Percentiles rank a stretch among this genome's conserved stretches.
phyloP scores from a whole-genome alignment of 108 stramenopile species.

The Fistulifera solaris region DNA sequence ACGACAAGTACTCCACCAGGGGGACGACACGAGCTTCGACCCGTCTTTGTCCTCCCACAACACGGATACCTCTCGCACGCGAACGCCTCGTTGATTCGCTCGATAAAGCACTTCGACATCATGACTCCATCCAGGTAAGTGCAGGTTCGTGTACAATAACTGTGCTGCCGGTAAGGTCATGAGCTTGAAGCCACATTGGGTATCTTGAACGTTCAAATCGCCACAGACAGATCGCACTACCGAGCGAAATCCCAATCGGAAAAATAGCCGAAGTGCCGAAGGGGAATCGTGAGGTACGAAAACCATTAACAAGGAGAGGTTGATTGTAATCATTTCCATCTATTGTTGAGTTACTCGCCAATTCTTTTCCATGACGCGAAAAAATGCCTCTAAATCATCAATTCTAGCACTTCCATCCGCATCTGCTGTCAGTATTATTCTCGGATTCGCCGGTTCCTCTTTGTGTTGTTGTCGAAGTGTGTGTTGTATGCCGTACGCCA shows the following conservation, averaged over 20 bases:
- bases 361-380: not conserved
- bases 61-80: conserved; percentile 34
- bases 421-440: conserved; percentile 53
- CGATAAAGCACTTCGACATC: conserved; percentile 76
- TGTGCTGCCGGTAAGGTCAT: conserved; percentile 42
- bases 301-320: conserved; percentile 29
- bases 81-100: conserved; percentile 28
- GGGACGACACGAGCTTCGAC: conserved; percentile 57
- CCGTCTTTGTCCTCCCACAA: conserved; percentile 70
- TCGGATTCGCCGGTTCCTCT: too few species aligned
- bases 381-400: conserved; percentile 24
- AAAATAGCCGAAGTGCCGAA: conserved; percentile 17
- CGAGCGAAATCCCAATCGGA: conserved; percentile 51
- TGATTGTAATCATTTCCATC: conserved; percentile 2
- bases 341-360: not conserved
- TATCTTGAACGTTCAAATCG: conserved; percentile 42
- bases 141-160: conserved; percentile 36
- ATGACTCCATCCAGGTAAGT: conserved; percentile 66
- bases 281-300: conserved; percentile 19
- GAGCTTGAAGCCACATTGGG: conserved; percentile 76
- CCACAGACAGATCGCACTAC: conserved; percentile 20
- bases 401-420: conserved; percentile 77
- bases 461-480: conserved; percentile 1
- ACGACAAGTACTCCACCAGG: conserved; percentile 29
- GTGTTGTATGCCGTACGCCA: conserved; percentile 45